Percentiles rank a stretch among this genome's conserved stretches.
These are phyloP conservation scores for Magnolia kwangsiensis DNA, from an alignment of 164 flowering plant species.

Conservation along the genomic window DNA sequence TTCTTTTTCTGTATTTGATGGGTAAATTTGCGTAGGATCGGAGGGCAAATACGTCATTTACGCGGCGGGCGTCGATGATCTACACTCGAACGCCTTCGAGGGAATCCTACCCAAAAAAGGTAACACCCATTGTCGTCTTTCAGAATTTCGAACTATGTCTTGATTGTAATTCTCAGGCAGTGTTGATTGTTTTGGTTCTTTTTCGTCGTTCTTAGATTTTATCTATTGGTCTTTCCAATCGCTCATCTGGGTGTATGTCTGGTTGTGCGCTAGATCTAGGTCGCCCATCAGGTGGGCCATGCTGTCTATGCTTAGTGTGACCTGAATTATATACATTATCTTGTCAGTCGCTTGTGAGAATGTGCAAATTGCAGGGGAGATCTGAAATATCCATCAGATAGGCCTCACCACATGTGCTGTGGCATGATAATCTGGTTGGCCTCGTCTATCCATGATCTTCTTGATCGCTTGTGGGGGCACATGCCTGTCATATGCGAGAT, in stretches of 20 bases:
- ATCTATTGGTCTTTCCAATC: background rate
- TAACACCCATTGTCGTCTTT: slow-evolving; percentile 15
- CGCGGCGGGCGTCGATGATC: slow-evolving; percentile 70
- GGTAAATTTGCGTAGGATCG: slow-evolving; percentile 40
- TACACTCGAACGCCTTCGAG: slow-evolving; percentile 88
- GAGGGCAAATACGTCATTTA: slow-evolving; percentile 63
- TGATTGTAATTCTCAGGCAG: background rate
- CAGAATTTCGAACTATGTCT: background rate
- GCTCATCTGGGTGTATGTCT: background rate
- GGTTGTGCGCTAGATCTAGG: background rate
- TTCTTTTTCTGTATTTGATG: background rate
- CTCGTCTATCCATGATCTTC: too few relatives aligned
- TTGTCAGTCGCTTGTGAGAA: background rate
- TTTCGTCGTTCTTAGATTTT: background rate
- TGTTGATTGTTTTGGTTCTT: background rate
- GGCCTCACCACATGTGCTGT: background rate
- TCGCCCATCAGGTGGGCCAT: background rate
- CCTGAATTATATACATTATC: background rate
- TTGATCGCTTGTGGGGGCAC: too few relatives aligned
- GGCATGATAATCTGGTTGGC: background rate
- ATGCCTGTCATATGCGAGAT: too few relatives aligned
- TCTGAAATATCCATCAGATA: background rate
- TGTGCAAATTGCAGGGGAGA: background rate
- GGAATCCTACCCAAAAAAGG: slow-evolving; percentile 58
- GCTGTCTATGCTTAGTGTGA: background rate